Conservation (phyloP, 1,139 yeast genomes). For the Geotrichum carabidarum region DNA sequence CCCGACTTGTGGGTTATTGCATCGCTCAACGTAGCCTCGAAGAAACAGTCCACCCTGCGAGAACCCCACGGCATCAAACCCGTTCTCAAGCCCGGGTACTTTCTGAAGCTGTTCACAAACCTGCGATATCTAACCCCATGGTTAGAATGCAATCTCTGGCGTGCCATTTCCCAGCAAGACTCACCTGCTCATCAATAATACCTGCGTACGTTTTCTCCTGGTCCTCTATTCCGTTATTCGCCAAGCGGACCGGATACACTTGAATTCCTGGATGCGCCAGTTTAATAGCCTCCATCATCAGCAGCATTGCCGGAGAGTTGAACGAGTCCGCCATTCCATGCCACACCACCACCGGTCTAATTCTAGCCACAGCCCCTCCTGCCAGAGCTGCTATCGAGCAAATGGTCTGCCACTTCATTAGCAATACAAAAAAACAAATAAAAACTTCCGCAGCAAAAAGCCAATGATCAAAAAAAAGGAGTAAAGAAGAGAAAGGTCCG, state of each 20-base stretch:
- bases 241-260: conserved; percentile 52
- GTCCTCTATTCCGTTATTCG: conserved; percentile 49
- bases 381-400: no score
- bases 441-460: no score
- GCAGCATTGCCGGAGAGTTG: conserved; percentile 55
- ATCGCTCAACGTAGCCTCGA: conserved; percentile 58
- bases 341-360: conserved; percentile 65
- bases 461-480: no score
- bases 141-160: neutral
- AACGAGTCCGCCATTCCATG: conserved; percentile 80
- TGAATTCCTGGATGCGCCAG: conserved; percentile 48
- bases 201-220: conserved; percentile 56
- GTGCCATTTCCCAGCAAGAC: conserved; percentile 23
- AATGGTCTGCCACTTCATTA: no score
- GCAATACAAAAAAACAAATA: no score
- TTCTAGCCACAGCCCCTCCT: no score
- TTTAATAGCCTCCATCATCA: conserved; percentile 44
- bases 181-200: conserved; percentile 48
- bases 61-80: conserved; percentile 73
- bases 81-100: conserved; percentile 44
- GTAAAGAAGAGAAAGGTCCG: no score
- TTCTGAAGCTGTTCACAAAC: conserved; percentile 44
- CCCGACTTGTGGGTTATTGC: conserved; percentile 46
- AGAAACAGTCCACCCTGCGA: conserved; percentile 79
- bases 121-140: conserved; percentile 22